Evolutionary conservation across 139 green algal genomes (phyloP).

Genomic region (Coelastrella sp.): DNA sequence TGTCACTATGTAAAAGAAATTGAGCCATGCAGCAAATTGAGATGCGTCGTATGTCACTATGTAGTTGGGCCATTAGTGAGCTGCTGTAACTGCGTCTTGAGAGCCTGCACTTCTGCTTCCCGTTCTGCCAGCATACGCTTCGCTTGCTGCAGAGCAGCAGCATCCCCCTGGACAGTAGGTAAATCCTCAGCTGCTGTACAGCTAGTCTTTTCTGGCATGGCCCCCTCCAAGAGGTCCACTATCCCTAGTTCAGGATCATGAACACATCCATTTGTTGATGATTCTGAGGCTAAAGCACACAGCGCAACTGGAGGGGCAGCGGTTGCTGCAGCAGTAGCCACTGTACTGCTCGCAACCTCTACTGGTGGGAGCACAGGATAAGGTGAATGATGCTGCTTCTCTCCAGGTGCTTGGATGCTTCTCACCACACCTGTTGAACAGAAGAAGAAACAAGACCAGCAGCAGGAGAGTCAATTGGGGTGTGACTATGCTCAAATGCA

Average conservation of each 20-base stretch:
- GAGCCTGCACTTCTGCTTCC: slow-evolving; percentile 15
- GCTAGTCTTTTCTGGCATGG: not conserved
- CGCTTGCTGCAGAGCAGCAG: not conserved
- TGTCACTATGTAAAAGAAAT: too few relatives aligned
- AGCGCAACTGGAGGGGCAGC: not conserved
- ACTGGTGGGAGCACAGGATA: not conserved
- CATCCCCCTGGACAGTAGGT: not conserved
- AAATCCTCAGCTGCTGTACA: not conserved
- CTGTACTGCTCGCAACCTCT: not conserved
- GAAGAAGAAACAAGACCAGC: not conserved
- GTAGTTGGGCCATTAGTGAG: not conserved
- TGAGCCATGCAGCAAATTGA: too few relatives aligned
- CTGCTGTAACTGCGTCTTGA: slow-evolving; percentile 35
- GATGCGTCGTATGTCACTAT: too few relatives aligned
- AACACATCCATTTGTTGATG: not conserved
- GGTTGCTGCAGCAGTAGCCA: not conserved
- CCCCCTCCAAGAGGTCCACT: not conserved
- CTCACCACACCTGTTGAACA: slow-evolving; percentile 26
- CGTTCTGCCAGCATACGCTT: slow-evolving; percentile 8
- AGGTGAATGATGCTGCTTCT: slow-evolving; percentile 31
- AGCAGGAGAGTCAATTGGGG: too few relatives aligned
- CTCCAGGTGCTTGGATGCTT: not conserved
- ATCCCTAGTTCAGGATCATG: not conserved
- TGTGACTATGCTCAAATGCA: too few relatives aligned
- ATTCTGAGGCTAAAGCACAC: not conserved